These are phyloP conservation scores for Ceratocystis cacaofunesta DNA, from an alignment of 2,329 filamentous ascomycete genomes.

Conservation along the genomic window DNA sequence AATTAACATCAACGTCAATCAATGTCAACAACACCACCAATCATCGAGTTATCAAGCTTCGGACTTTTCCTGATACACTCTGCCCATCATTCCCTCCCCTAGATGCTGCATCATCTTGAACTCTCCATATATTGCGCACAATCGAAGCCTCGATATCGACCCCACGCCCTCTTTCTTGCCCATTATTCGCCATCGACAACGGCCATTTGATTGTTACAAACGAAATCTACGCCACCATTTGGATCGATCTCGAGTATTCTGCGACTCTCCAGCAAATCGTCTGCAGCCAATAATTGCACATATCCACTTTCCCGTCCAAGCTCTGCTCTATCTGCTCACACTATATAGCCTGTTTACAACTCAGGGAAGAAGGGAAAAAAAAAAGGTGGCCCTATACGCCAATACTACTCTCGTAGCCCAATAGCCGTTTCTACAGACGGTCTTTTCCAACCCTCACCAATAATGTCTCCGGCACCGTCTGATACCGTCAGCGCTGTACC, in stretches of 20 bases:
- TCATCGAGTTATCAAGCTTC: background rate
- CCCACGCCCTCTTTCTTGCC: background rate
- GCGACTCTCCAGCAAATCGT: background rate
- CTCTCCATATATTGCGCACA: background rate
- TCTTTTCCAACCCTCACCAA: background rate
- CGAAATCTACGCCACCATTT: background rate
- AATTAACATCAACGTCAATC: background rate
- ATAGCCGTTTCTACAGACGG: background rate
- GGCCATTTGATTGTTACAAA: background rate
- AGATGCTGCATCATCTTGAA: background rate
- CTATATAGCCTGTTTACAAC: background rate
- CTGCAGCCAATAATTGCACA: background rate
- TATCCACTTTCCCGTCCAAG: background rate
- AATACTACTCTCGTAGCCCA: background rate
- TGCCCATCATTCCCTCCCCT: background rate
- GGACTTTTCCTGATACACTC: background rate
- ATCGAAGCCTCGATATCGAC: background rate
- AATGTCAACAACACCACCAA: background rate
- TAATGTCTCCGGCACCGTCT: constrained; percentile 12
- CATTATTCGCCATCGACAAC: background rate
- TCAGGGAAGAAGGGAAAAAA: background rate
- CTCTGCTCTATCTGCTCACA: background rate
- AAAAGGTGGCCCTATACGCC: background rate
- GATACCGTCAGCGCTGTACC: constrained; percentile 11
- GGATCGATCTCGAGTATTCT: background rate